These are phyloP conservation scores for Panicum hallii DNA, from an alignment of 202 grass and related monocot genomes.

Conservation along the genomic window DNA sequence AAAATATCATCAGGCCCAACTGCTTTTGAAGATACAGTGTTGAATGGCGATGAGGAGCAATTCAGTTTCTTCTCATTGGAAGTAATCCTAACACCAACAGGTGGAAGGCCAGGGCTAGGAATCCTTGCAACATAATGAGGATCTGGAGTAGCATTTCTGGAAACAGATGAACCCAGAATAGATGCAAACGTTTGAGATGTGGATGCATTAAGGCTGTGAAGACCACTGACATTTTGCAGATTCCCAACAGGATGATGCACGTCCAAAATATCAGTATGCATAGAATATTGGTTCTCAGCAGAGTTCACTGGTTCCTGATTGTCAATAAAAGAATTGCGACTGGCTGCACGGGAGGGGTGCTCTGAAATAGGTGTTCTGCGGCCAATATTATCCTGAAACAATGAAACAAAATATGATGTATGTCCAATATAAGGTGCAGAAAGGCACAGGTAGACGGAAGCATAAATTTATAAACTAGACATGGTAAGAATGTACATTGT, in stretches of 20 bases:
- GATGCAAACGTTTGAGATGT: constrained; percentile 74
- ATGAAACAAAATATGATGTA: constrained; percentile 35
- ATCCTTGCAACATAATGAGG: constrained; percentile 72
- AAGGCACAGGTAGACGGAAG: background rate
- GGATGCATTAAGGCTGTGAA: constrained; percentile 54
- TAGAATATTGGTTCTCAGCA: constrained; percentile 54
- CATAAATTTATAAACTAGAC: background rate
- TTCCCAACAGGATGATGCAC: constrained; percentile 39
- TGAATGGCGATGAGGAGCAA: constrained; percentile 65
- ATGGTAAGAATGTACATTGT: background rate
- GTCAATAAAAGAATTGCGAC: constrained; percentile 78
- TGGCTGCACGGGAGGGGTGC: constrained; percentile 63
- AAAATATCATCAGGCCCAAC: constrained; percentile 80
- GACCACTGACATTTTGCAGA: constrained; percentile 42
- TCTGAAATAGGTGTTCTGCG: constrained; percentile 63
- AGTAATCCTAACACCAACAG: constrained; percentile 68
- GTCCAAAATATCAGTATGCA: constrained; percentile 67
- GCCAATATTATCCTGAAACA: constrained; percentile 76
- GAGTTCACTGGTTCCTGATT: constrained; percentile 60
- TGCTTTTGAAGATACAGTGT: constrained; percentile 57
- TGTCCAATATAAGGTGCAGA: background rate
- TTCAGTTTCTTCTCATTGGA: constrained; percentile 65
- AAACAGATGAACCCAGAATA: constrained; percentile 67
- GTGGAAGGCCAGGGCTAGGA: constrained; percentile 77
- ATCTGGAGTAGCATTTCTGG: constrained; percentile 73